Percentiles rank a stretch among this genome's conserved stretches.
Conservation (phyloP, 1,139 yeast genomes). For the Hansenula anomala region DNA sequence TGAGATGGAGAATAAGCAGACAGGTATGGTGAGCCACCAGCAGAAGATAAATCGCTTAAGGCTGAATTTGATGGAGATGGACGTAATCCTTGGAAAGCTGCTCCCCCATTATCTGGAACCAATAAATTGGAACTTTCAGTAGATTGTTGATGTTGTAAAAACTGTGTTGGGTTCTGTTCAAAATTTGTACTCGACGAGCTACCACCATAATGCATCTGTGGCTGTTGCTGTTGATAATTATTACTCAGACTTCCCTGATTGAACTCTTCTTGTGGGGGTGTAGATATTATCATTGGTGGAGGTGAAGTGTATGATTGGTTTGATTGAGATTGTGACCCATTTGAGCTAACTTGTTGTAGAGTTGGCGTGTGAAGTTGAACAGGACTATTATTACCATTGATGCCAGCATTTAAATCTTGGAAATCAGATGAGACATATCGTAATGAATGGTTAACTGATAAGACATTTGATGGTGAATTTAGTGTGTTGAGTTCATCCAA, state of each 20-base stretch:
- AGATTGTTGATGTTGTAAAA: not conserved
- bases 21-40: constrained; percentile 17
- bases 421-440: not conserved
- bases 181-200: not conserved
- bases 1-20: constrained; percentile 15
- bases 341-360: not conserved
- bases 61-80: constrained; percentile 6
- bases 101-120: constrained; percentile 2
- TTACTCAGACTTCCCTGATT: too few species aligned
- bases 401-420: not conserved
- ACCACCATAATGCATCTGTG: too few species aligned
- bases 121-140: constrained; percentile 1
- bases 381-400: constrained; percentile 1
- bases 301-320: constrained; percentile 1
- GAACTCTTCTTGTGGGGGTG: constrained; percentile 12
- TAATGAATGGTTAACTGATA: constrained; percentile 3
- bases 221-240: too few species aligned
- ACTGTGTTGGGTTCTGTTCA: not conserved
- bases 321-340: constrained; percentile 1
- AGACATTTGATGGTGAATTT: constrained; percentile 10
- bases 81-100: constrained; percentile 11
- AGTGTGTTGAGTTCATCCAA: constrained; percentile 13
- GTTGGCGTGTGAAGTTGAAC: constrained; percentile 2
- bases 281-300: constrained; percentile 16
- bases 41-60: constrained; percentile 15